Conservation (phyloP, 306 rosid genomes). For the Dryas drummondii region DNA sequence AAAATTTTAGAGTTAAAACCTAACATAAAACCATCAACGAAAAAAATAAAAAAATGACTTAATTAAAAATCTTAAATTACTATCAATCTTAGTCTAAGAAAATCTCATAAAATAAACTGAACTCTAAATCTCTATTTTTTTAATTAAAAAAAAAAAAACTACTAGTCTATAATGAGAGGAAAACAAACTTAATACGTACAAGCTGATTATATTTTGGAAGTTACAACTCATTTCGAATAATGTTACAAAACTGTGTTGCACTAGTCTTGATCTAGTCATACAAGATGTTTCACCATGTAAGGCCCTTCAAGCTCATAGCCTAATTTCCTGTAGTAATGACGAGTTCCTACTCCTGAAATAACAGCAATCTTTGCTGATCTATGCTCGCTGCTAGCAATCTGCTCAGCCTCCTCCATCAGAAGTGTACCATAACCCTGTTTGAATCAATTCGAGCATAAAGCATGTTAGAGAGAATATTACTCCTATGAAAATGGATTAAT, state of each 20-base stretch:
- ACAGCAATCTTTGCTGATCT: slow-evolving; percentile 80
- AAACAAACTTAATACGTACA: neutral
- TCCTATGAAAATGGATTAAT: neutral
- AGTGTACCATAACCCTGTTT: slow-evolving; percentile 94
- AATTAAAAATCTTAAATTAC: no score
- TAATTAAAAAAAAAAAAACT: no score
- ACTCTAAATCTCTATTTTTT: no score
- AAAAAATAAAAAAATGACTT: no score
- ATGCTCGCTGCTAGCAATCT: slow-evolving; percentile 73
- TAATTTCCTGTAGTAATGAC: slow-evolving; percentile 85
- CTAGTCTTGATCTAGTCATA: slow-evolving; percentile 19
- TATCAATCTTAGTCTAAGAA: no score
- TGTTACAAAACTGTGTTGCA: slow-evolving; percentile 38
- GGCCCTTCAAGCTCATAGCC: slow-evolving; percentile 98
- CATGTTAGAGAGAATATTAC: neutral
- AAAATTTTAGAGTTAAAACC: no score
- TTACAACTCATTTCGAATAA: neutral
- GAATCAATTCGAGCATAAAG: neutral
- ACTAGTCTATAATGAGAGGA: neutral
- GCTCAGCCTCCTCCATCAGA: slow-evolving; percentile 95
- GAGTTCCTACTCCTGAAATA: slow-evolving; percentile 96
- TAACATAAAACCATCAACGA: no score
- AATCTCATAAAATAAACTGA: no score
- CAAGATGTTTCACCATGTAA: slow-evolving; percentile 85
- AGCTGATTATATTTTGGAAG: neutral